phyloP scores from a whole-genome alignment of 352 stramenopile species.

The Phytophthora megakarya region DNA sequence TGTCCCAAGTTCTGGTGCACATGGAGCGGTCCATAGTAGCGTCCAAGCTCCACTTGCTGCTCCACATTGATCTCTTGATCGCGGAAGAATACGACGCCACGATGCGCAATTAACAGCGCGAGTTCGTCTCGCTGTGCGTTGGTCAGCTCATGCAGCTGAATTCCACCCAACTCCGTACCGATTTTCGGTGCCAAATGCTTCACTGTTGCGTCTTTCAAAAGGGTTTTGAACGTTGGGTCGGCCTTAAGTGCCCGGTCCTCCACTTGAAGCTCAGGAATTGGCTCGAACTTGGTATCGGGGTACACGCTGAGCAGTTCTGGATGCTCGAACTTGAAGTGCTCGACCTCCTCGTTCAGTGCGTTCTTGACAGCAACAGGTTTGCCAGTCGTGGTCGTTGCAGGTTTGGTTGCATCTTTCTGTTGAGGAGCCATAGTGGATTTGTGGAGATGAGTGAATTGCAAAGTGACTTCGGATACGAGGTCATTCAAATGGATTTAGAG shows the following conservation, averaged over 20 bases:
- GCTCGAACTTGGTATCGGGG: conserved; percentile 32
- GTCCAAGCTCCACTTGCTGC: conserved; percentile 14
- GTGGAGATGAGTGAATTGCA: conserved; percentile 16
- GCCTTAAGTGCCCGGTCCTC: conserved; percentile 39
- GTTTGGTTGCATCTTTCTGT: conserved; percentile 13
- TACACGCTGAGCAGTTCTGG: conserved; percentile 31
- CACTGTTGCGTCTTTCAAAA: conserved; percentile 20
- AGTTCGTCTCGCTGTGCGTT: conserved; percentile 19
- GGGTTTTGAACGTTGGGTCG: conserved; percentile 43
- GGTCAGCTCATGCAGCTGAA: conserved; percentile 16
- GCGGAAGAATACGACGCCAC: conserved; percentile 20
- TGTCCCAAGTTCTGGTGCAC: conserved; percentile 25
- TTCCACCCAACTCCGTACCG: conserved; percentile 10
- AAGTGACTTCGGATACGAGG: conserved; percentile 5
- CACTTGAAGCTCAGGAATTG: conserved; percentile 36
- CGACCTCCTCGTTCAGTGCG: conserved; percentile 17
- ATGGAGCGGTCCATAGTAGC: conserved; percentile 20
- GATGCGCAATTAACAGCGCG: conserved; percentile 10
- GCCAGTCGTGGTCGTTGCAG: neutral
- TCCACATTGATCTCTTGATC: conserved; percentile 21
- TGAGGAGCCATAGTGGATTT: conserved; percentile 27
- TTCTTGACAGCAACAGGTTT: conserved; percentile 20
- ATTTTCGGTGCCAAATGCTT: conserved; percentile 18
- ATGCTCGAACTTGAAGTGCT: conserved; percentile 27
- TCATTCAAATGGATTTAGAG: neutral